Conservation (phyloP, 2,329 filamentous ascomycete species). For the Pseudogymnoascus sp. region DNA sequence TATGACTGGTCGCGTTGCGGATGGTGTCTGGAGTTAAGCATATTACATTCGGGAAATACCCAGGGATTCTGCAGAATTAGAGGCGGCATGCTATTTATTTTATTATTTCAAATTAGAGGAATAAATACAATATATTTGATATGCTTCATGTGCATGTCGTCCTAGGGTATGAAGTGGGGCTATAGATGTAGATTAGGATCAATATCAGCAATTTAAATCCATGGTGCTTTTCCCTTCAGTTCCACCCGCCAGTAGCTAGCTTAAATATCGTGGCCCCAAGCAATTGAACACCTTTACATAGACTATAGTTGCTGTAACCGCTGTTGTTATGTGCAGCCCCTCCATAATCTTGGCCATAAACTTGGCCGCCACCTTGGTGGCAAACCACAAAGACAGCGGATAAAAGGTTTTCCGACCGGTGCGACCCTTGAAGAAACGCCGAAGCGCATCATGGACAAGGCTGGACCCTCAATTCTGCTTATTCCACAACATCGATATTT, state of each 20-base stretch:
- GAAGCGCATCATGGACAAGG: neutral
- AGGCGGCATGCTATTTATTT: neutral
- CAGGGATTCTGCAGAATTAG: neutral
- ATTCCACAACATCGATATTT: neutral
- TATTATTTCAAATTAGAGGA: neutral
- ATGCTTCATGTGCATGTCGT: neutral
- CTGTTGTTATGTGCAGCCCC: neutral
- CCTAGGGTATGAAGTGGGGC: no score
- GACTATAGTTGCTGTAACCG: no score
- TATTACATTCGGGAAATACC: neutral
- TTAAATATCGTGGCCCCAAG: neutral
- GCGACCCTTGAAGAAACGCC: neutral
- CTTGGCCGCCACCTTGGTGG: neutral
- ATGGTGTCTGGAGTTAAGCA: neutral
- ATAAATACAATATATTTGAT: neutral
- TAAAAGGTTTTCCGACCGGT: neutral
- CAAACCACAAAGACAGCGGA: neutral
- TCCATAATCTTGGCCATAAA: neutral
- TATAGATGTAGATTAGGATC: neutral
- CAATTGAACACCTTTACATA: neutral
- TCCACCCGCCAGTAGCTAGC: neutral
- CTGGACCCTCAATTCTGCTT: constrained; percentile 6
- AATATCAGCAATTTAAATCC: neutral
- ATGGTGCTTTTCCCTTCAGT: neutral
- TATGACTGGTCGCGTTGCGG: constrained; percentile 33